Percentiles rank a stretch among this genome's conserved stretches.
Conservation (phyloP, 2,329 filamentous ascomycete species). For the Clarireedia paspali region DNA sequence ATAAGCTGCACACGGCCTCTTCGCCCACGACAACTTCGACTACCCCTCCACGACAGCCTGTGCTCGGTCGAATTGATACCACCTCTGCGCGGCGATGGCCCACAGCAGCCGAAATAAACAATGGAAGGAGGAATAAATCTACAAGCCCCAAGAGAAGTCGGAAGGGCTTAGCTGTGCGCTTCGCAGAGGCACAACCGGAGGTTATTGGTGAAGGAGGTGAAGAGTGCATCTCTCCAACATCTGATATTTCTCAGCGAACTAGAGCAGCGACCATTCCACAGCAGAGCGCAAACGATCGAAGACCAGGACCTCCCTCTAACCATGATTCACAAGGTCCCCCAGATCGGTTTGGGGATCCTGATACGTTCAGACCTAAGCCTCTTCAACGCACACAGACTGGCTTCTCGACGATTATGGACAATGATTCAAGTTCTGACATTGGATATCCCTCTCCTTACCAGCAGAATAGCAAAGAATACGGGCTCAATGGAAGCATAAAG, state of each 20-base stretch:
- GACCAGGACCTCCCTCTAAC: neutral
- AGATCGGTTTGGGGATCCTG: conserved; percentile 6
- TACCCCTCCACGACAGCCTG: conserved; percentile 12
- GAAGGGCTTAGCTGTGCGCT: conserved; percentile 68
- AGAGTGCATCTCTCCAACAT: conserved; percentile 47
- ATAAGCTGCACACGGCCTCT: conserved; percentile 41
- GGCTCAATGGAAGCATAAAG: neutral
- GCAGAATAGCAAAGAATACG: neutral
- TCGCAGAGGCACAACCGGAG: conserved; percentile 64
- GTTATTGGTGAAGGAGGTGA: conserved; percentile 90
- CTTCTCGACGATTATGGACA: conserved; percentile 7
- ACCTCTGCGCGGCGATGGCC: conserved; percentile 43
- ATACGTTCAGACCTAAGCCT: conserved; percentile 42
- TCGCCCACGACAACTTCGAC: conserved; percentile 35
- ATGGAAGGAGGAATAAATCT: conserved; percentile 18
- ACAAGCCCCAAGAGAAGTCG: conserved; percentile 37
- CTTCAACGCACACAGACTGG: conserved; percentile 49
- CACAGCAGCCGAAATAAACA: conserved; percentile 35
- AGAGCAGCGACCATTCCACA: conserved; percentile 18
- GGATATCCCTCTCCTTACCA: neutral
- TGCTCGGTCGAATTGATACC: conserved; percentile 35
- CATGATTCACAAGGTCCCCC: conserved; percentile 7
- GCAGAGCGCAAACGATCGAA: conserved; percentile 6
- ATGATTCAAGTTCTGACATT: conserved; percentile 4
- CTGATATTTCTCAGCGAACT: conserved; percentile 57